Percentiles rank a stretch among this genome's conserved stretches.
Conservation (phyloP, 495 filamentous ascomycete species). For the Podospora anserina region DNA sequence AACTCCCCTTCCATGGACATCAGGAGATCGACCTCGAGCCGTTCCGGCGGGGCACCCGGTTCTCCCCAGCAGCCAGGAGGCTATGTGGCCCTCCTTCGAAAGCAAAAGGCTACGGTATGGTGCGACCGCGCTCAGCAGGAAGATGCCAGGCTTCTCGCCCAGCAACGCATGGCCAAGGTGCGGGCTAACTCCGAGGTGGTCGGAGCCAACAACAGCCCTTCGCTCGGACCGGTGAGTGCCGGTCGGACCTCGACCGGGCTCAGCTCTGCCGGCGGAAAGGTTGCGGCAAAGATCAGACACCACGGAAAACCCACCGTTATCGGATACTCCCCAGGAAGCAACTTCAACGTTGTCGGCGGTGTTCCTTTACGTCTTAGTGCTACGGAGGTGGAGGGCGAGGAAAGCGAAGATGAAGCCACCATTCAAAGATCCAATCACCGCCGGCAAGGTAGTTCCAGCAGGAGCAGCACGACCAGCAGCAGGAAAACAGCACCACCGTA, state of each 20-base stretch:
- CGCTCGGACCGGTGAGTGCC: conserved; percentile 32
- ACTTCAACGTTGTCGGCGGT: conserved; percentile 66
- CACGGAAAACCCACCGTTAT: conserved; percentile 68
- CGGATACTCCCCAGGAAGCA: conserved; percentile 68
- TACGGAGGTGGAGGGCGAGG: conserved; percentile 86
- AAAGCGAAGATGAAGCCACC: conserved; percentile 69
- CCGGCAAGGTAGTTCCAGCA: conserved; percentile 69
- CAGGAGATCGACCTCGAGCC: conserved; percentile 68
- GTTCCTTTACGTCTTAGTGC: conserved; percentile 91
- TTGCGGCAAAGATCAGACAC: conserved; percentile 76
- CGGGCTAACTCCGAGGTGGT: conserved; percentile 78
- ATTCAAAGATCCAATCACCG: conserved; percentile 59
- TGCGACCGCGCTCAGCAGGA: conserved; percentile 92
- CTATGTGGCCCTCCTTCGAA: conserved; percentile 91
- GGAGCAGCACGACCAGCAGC: conserved; percentile 71
- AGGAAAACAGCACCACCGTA: conserved; percentile 57
- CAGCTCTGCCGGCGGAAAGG: conserved; percentile 48
- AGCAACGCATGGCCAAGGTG: conserved; percentile 78
- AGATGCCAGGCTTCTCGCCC: conserved; percentile 76
- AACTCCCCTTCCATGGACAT: conserved; percentile 57
- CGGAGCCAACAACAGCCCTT: conserved; percentile 26
- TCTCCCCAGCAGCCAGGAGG: conserved; percentile 58
- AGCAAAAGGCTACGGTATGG: conserved; percentile 98
- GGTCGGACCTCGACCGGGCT: conserved; percentile 59
- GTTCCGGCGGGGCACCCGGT: conserved; percentile 58